phyloP scores from a whole-genome alignment of 2,329 filamentous ascomycete genomes.

The Aphanocladium album region DNA sequence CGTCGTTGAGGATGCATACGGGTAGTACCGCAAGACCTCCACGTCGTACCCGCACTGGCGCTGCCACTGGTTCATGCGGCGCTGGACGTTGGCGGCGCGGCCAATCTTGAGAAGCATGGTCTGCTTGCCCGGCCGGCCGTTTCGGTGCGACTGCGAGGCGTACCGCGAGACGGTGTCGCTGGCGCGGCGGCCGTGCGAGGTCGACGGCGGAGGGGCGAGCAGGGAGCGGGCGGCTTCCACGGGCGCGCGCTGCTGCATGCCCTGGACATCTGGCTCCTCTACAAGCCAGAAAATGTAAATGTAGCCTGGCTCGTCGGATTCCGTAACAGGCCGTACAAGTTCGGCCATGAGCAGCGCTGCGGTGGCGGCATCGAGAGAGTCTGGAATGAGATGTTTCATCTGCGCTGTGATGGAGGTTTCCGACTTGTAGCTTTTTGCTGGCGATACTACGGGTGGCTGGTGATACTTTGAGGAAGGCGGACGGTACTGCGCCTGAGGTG shows the following conservation, averaged over 20 bases:
- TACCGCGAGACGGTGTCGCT: constrained; percentile 53
- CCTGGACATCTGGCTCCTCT: constrained; percentile 38
- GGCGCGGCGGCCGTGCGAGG: constrained; percentile 42
- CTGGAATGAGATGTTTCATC: constrained; percentile 57
- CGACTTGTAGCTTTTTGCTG: constrained; percentile 27
- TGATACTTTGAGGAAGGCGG: constrained; percentile 14
- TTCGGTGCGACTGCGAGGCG: constrained; percentile 25
- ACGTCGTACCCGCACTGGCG: constrained; percentile 88
- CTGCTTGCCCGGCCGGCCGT: constrained; percentile 19
- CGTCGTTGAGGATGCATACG: constrained; percentile 45
- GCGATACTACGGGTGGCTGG: constrained; percentile 21
- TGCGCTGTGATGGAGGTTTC: constrained; percentile 26
- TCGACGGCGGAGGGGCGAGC: constrained; percentile 44
- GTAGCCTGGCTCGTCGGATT: constrained; percentile 77
- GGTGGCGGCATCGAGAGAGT: constrained; percentile 59
- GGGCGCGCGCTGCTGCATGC: constrained; percentile 45
- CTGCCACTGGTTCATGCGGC: constrained; percentile 87
- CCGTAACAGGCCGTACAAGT: constrained; percentile 59
- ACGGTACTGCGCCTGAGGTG: constrained; percentile 19
- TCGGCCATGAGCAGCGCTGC: constrained; percentile 70
- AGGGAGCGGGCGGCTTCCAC: constrained; percentile 56
- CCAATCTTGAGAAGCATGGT: constrained; percentile 66
- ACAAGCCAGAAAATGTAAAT: constrained; percentile 99
- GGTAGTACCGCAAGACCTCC: constrained; percentile 86
- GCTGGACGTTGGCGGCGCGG: constrained; percentile 74